Conservation (phyloP, 306 rosid species). For the Alnus glutinosa region DNA sequence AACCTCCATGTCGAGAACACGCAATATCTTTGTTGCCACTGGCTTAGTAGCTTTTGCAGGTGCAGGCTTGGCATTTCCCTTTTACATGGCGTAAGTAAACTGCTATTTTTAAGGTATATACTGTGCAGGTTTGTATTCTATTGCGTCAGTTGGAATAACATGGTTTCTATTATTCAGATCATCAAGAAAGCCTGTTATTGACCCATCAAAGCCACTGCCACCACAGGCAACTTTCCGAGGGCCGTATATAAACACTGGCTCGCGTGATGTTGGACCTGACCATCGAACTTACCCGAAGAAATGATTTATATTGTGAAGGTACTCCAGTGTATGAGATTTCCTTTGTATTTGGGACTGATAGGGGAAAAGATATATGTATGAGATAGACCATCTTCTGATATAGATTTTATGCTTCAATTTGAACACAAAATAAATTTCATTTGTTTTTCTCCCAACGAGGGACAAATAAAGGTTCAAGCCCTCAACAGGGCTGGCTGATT, state of each 20-base stretch:
- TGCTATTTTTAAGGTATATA: not conserved
- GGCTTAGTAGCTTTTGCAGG: slow-evolving; percentile 68
- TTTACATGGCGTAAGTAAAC: slow-evolving; percentile 90
- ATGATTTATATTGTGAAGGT: slow-evolving; percentile 25
- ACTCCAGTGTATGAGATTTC: slow-evolving; percentile 1
- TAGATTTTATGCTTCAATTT: not conserved
- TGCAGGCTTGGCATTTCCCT: slow-evolving; percentile 89
- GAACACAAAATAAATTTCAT: not conserved
- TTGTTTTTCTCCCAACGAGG: not conserved
- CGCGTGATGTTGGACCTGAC: slow-evolving; percentile 88
- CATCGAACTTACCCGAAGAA: slow-evolving; percentile 59
- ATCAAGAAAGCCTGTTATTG: slow-evolving; percentile 78
- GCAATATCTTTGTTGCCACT: slow-evolving; percentile 67
- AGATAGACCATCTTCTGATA: not conserved
- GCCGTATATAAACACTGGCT: slow-evolving; percentile 92
- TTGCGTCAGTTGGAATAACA: slow-evolving; percentile 11
- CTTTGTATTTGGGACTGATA: not conserved
- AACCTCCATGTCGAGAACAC: slow-evolving; percentile 51
- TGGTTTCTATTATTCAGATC: slow-evolving; percentile 49
- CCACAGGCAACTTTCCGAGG: slow-evolving; percentile 98
- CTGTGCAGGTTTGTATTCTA: not conserved
- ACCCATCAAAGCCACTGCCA: slow-evolving; percentile 75
- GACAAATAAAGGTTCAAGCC: not conserved
- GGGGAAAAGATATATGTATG: slow-evolving; percentile 8
- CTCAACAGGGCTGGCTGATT: not conserved